These are phyloP conservation scores for Eragrostis nindensis DNA, from an alignment of 176 grass and related monocot genomes.

Conservation along the genomic window DNA sequence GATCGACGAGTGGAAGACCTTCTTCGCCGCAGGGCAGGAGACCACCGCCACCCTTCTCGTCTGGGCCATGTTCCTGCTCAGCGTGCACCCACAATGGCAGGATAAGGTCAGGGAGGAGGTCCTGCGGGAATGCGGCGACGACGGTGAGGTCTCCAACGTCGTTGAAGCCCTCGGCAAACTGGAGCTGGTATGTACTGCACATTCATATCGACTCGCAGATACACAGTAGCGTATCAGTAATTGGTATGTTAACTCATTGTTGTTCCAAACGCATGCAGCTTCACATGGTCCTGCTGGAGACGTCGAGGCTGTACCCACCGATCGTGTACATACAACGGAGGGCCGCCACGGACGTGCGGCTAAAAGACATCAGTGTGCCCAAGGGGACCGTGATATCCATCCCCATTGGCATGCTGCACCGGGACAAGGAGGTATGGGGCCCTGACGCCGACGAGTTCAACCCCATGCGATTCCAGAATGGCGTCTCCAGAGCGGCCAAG, in stretches of 20 bases:
- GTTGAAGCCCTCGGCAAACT: constrained; percentile 35
- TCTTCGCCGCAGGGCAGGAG: constrained; percentile 56
- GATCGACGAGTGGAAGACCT: constrained; percentile 58
- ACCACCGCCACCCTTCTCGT: constrained; percentile 31
- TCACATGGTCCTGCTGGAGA: constrained; percentile 50
- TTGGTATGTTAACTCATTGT: background rate
- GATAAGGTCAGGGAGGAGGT: constrained; percentile 54
- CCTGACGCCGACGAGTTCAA: constrained; percentile 60
- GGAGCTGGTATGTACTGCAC: constrained; percentile 28
- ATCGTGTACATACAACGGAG: constrained; percentile 27
- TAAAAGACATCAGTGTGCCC: constrained; percentile 5
- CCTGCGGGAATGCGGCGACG: background rate
- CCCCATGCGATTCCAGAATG: constrained; percentile 54
- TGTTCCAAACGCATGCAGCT: constrained; percentile 19
- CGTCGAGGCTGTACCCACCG: constrained; percentile 45
- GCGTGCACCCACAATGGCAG: constrained; percentile 48
- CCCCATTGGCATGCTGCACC: constrained; percentile 43
- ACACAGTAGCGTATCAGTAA: background rate
- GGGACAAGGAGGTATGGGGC: constrained; percentile 60
- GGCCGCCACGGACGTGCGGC: background rate
- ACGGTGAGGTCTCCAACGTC: background rate
- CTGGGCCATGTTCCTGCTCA: constrained; percentile 55
- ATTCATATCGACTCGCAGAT: background rate
- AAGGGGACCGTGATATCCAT: constrained; percentile 18
- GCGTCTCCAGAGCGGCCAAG: constrained; percentile 21